A percentile compares a stretch with the other conserved stretches of the same genome.
Evolutionary conservation across 495 filamentous ascomycete genomes (phyloP).

Genomic region (Podospora didyma): DNA sequence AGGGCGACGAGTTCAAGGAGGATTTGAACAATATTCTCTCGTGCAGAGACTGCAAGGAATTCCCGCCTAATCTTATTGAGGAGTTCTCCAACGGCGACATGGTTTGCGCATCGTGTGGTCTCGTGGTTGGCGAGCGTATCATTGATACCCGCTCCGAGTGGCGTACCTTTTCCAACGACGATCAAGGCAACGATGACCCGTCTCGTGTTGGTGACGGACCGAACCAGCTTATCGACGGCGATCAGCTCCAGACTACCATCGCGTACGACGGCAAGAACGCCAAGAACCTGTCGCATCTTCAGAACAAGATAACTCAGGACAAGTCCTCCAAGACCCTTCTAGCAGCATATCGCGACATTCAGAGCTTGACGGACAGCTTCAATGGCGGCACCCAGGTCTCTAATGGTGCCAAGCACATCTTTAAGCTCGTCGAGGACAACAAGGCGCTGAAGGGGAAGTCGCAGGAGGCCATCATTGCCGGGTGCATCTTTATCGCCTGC

Average conservation of each 20-base stretch:
- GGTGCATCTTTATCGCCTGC: constrained; percentile 96
- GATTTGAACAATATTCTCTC: constrained; percentile 81
- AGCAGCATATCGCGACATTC: constrained; percentile 85
- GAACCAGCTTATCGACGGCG: constrained; percentile 83
- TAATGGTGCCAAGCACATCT: constrained; percentile 87
- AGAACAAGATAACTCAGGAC: constrained; percentile 80
- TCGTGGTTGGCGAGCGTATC: constrained; percentile 86
- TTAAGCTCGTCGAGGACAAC: constrained; percentile 86
- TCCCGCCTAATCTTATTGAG: constrained; percentile 86
- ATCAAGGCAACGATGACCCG: constrained; percentile 88
- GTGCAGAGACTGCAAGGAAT: constrained; percentile 86
- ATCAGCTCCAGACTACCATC: constrained; percentile 88
- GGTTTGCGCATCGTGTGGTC: constrained; percentile 84
- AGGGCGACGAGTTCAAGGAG: constrained; percentile 31
- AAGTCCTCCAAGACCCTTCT: constrained; percentile 77
- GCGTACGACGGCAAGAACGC: constrained; percentile 68
- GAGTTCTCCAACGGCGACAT: constrained; percentile 90
- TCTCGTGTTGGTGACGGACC: constrained; percentile 93
- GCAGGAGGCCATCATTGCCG: constrained; percentile 87
- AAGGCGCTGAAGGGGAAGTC: constrained; percentile 95
- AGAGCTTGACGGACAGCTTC: constrained; percentile 79
- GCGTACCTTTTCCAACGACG: constrained; percentile 97
- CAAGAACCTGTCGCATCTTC: constrained; percentile 77
- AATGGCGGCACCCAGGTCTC: constrained; percentile 73
- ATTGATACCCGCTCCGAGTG: constrained; percentile 96